A percentile compares a stretch with the other conserved stretches of the same genome.
Evolutionary conservation across 345 rosid species (phyloP).

Genomic region (Boechera retrofracta): DNA sequence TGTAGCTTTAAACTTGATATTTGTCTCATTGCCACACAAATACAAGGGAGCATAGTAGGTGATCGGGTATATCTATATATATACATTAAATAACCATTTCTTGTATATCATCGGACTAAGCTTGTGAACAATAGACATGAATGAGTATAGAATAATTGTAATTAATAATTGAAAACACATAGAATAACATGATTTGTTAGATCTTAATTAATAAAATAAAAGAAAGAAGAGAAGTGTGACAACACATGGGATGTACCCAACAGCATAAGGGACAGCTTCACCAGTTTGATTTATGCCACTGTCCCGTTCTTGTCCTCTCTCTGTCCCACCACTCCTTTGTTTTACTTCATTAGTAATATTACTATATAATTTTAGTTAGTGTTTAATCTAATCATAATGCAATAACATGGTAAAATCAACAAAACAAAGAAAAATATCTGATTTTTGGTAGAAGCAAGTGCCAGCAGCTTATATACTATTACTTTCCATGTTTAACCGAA

Average conservation of each 20-base stretch:
- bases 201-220: neutral
- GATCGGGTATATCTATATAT: neutral
- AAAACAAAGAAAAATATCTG: neutral
- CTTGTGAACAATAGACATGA: constrained; percentile 4
- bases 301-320: constrained; percentile 48
- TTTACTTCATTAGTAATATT: constrained; percentile 1
- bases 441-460: neutral
- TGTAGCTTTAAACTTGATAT: neutral
- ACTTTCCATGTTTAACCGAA: too few relatives aligned
- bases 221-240: constrained; percentile 45
- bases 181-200: constrained; percentile 36
- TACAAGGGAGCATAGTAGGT: constrained; percentile 3
- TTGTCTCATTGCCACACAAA: constrained; percentile 11
- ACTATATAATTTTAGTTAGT: neutral
- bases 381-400: constrained; percentile 24
- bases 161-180: constrained; percentile 38
- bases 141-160: constrained; percentile 22
- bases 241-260: constrained; percentile 50
- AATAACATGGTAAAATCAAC: constrained; percentile 11
- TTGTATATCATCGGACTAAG: constrained; percentile 28
- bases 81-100: constrained; percentile 7
- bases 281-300: constrained; percentile 45
- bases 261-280: constrained; percentile 43
- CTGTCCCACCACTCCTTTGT: constrained; percentile 38
- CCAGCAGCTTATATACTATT: neutral